phyloP scores from a whole-genome alignment of 2,329 filamentous ascomycete species.

The Cercospora sp. region DNA sequence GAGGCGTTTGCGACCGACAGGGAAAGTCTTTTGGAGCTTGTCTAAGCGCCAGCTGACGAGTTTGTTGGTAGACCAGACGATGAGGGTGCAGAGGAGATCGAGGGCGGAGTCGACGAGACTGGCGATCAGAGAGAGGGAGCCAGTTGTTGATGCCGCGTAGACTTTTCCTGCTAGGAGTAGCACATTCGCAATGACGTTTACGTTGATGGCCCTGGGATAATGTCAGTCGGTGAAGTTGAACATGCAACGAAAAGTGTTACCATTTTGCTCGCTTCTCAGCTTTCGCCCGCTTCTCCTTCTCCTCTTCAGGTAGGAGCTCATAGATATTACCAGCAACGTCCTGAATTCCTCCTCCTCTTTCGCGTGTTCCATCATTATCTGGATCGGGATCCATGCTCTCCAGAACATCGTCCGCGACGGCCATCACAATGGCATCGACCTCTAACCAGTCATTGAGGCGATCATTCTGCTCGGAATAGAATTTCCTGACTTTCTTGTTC shows the following conservation, averaged over 20 bases:
- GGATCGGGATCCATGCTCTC: conserved; percentile 61
- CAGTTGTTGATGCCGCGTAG: conserved; percentile 56
- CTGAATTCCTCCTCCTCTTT: conserved; percentile 55
- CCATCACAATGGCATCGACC: conserved; percentile 58
- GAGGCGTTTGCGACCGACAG: conserved; percentile 58
- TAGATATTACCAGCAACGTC: conserved; percentile 53
- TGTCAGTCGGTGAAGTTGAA: neutral
- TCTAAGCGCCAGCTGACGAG: conserved; percentile 59
- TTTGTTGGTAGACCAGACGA: conserved; percentile 62
- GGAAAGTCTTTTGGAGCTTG: conserved; percentile 56
- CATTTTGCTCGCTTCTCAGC: conserved; percentile 54
- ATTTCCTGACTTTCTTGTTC: conserved; percentile 55
- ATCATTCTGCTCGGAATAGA: conserved; percentile 58
- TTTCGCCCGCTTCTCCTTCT: conserved; percentile 51
- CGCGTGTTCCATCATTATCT: conserved; percentile 58
- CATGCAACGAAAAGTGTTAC: conserved; percentile 22
- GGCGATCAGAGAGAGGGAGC: conserved; percentile 62
- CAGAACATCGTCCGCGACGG: conserved; percentile 60
- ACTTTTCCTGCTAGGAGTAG: conserved; percentile 59
- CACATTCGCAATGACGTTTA: conserved; percentile 63
- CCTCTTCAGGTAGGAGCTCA: conserved; percentile 57
- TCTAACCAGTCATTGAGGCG: conserved; percentile 60
- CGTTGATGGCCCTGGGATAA: conserved; percentile 52
- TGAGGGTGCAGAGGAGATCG: conserved; percentile 61
- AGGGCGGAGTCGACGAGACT: conserved; percentile 63